Evolutionary conservation across 768 basidiomycete genomes (phyloP).

Genomic region (Lentinus tigrinus): DNA sequence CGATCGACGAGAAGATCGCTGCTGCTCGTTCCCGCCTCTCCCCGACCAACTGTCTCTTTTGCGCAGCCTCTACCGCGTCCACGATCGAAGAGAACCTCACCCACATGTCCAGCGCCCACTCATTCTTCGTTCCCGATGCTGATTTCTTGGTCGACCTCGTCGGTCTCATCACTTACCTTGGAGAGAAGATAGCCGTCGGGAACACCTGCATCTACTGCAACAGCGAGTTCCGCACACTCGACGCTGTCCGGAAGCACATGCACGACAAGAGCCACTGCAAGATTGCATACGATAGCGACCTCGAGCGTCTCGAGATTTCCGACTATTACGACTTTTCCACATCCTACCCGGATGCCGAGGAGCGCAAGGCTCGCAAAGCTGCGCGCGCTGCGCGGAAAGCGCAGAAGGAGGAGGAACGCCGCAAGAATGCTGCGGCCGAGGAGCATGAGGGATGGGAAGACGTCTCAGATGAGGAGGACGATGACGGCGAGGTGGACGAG

Average conservation of each 20-base stretch:
- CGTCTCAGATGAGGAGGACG: conserved; percentile 38
- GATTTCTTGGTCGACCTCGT: conserved; percentile 83
- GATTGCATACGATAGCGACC: conserved; percentile 81
- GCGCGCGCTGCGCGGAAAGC: conserved; percentile 10
- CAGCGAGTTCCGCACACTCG: conserved; percentile 79
- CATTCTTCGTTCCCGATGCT: conserved; percentile 94
- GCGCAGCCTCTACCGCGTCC: conserved; percentile 44
- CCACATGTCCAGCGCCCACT: conserved; percentile 88
- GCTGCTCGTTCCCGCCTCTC: conserved; percentile 65
- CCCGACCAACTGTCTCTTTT: conserved; percentile 83
- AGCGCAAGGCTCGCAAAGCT: conserved; percentile 13
- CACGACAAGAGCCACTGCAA: conserved; percentile 95
- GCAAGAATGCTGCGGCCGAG: conserved; percentile 1
- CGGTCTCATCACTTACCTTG: conserved; percentile 83
- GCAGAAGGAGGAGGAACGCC: conserved; percentile 3
- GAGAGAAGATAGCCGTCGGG: conserved; percentile 90
- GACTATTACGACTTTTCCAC: conserved; percentile 91
- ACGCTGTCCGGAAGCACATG: conserved; percentile 96
- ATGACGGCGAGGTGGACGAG: conserved; percentile 27
- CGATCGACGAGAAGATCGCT: conserved; percentile 75
- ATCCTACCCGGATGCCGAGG: conserved; percentile 64
- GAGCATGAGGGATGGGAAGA: conserved; percentile 27
- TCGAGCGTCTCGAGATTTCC: conserved; percentile 81
- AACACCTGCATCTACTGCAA: conserved; percentile 94
- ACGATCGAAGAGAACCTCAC: conserved; percentile 65